A percentile compares a stretch with the other conserved stretches of the same genome.
These are phyloP conservation scores for Gleditsia sinensis DNA, from an alignment of 306 rosid species.

Conservation along the genomic window DNA sequence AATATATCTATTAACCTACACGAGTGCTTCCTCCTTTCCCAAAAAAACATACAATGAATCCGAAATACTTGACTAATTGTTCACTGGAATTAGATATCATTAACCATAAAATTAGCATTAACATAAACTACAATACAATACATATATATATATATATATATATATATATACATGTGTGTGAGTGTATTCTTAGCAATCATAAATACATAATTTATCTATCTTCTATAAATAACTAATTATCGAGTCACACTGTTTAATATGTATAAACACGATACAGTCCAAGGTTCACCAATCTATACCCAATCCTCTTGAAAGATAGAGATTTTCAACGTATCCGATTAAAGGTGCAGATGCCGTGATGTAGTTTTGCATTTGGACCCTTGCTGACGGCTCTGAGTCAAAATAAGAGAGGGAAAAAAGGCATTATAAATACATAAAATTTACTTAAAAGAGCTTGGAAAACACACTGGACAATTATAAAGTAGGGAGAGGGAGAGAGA, in stretches of 20 bases:
- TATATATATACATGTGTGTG: too few relatives aligned
- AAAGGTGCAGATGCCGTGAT: slow-evolving; percentile 63
- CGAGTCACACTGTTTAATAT: slow-evolving; percentile 26
- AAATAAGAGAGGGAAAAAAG: not conserved
- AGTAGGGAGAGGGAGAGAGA: not conserved
- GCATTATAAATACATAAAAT: slow-evolving; percentile 14
- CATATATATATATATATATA: too few relatives aligned
- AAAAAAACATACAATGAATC: not conserved
- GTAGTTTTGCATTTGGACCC: slow-evolving; percentile 71
- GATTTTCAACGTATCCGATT: slow-evolving; percentile 72
- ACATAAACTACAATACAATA: slow-evolving; percentile 21
- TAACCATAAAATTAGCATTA: not conserved
- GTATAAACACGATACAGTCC: slow-evolving; percentile 27
- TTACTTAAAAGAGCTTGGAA: not conserved
- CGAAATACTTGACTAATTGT: not conserved
- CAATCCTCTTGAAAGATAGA: slow-evolving; percentile 72
- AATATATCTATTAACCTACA: too few relatives aligned
- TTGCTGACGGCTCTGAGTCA: slow-evolving; percentile 72
- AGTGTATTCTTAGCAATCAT: not conserved
- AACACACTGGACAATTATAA: not conserved
- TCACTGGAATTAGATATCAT: not conserved
- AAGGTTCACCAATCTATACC: slow-evolving; percentile 81
- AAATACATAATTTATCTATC: slow-evolving; percentile 18
- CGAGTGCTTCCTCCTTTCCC: too few relatives aligned
- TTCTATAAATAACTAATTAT: slow-evolving; percentile 14